phyloP scores from a whole-genome alignment of 148 eudicot species.

The Spergularia marina region DNA sequence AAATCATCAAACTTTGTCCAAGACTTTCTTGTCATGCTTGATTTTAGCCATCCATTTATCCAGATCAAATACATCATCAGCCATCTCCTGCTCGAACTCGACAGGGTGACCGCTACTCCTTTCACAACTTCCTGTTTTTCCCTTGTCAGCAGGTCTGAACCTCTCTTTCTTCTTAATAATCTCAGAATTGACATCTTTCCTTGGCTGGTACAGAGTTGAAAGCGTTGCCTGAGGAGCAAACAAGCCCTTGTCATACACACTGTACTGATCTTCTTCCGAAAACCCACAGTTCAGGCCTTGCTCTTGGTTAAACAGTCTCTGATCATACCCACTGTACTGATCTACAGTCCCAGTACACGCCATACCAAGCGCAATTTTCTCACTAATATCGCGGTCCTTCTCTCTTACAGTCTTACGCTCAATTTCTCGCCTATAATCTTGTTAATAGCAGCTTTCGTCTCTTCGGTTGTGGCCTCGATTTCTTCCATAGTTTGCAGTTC shows the following conservation, averaged over 20 bases:
- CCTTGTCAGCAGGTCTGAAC: conserved; percentile 62
- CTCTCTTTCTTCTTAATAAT: conserved; percentile 40
- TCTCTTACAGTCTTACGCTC: conserved; percentile 74
- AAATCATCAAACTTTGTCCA: conserved; percentile 43
- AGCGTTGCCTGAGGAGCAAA: conserved; percentile 69
- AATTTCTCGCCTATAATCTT: conserved; percentile 71
- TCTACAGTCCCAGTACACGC: conserved; percentile 53
- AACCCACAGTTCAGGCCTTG: conserved; percentile 82
- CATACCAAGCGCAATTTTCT: conserved; percentile 88
- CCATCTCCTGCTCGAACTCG: conserved; percentile 50
- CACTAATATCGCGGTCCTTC: conserved; percentile 77
- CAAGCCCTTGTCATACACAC: conserved; percentile 68
- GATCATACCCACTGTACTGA: conserved; percentile 70
- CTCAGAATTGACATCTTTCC: conserved; percentile 47
- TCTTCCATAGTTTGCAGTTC: conserved; percentile 55
- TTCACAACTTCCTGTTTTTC: conserved; percentile 55
- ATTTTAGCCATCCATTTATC: conserved; percentile 75
- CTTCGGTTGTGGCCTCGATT: conserved; percentile 65
- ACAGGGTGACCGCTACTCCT: conserved; percentile 64
- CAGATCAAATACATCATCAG: conserved; percentile 70
- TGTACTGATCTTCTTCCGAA: conserved; percentile 72
- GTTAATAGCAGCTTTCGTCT: conserved; percentile 68
- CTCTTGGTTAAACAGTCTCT: conserved; percentile 80
- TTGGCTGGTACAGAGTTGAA: conserved; percentile 69
- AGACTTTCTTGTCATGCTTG: conserved; percentile 67